Evolutionary conservation across 2,329 filamentous ascomycete species (phyloP).

Genomic region (Hymenotorrendiella dingleyae): DNA sequence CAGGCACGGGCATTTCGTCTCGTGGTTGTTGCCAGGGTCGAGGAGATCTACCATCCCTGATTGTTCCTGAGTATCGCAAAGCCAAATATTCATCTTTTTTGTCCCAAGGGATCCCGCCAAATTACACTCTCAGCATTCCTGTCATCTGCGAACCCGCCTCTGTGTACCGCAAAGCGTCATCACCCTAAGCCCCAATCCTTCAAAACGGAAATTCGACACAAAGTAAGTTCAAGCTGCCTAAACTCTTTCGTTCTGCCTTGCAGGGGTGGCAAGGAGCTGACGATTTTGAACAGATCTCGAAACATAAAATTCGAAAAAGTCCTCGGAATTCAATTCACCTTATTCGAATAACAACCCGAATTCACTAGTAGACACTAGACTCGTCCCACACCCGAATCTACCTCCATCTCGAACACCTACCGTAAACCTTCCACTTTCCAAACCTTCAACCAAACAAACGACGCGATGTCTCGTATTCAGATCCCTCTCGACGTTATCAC

Average conservation of each 20-base stretch:
- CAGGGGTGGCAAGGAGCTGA: slow-evolving; percentile 16
- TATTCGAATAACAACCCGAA: too few relatives aligned
- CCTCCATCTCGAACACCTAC: neutral
- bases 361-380: too few relatives aligned
- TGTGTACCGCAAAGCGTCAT: too few relatives aligned
- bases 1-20: slow-evolving; percentile 1
- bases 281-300: slow-evolving; percentile 24
- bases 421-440: neutral
- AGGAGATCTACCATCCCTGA: slow-evolving; percentile 14
- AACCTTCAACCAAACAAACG: neutral
- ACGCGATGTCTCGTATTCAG: slow-evolving; percentile 76
- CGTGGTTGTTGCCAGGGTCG: neutral
- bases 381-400: neutral
- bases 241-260: slow-evolving; percentile 8
- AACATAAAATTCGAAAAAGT: too few relatives aligned
- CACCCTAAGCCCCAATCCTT: too few relatives aligned
- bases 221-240: slow-evolving; percentile 4
- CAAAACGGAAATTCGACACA: too few relatives aligned
- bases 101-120: too few relatives aligned
- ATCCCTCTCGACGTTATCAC: slow-evolving; percentile 89
- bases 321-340: slow-evolving; percentile 1
- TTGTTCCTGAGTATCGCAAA: too few relatives aligned
- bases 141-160: too few relatives aligned
- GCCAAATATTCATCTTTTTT: neutral
- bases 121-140: too few relatives aligned